Evolutionary conservation across 257 asterid genomes (phyloP), one percentile per base, ranked within the genome.

Genomic region (Schizonepeta tenuifolia): DNA sequence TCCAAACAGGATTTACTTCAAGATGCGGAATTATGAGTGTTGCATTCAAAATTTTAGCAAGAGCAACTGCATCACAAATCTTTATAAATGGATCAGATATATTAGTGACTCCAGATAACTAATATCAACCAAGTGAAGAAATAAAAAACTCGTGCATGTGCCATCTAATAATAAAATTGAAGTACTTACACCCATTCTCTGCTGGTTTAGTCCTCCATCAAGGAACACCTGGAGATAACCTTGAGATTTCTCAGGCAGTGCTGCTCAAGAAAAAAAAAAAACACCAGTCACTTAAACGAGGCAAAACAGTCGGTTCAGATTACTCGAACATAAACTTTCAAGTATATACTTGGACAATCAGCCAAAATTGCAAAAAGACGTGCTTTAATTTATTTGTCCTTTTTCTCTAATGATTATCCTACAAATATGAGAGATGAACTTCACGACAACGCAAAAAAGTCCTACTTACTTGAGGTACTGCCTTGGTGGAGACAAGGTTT

Each of bases 141-240:
- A 58, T n/a, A 12, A 20, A 22, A 14, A 46, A 33, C 61, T 12
- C 12, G 33, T 0, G 53, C 47, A 18, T 2, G 46, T 73, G 70
- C 59, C 11, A 12, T 33, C 22, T 26, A 21, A 51, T 59, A 55
- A 53, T 10, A 75, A 75, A 75, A 20, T 28, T 12, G 4, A 70
- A 60, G 15, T 33, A 75, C 89, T 82, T 82, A 95, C 99, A 72
- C 99, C 98, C 99, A 95, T 92, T 74, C 99, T 79, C 79, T 95
- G 99, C 80, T 95, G 99, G 83, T 95, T 95, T 75, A 95, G 84
- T 58, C 99, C 99, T 72, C 99, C 98, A 49, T 95, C 99, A 47
- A 95, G 96, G 81, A 95, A 95, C 76, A 95, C 96, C 71, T 95
- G 99, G 71, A 95, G 65, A 69, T 92, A 95, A 13, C 98, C 96